Conservation (phyloP, 1,284 basidiomycete genomes). For the Fomitopsis pinicola region DNA sequence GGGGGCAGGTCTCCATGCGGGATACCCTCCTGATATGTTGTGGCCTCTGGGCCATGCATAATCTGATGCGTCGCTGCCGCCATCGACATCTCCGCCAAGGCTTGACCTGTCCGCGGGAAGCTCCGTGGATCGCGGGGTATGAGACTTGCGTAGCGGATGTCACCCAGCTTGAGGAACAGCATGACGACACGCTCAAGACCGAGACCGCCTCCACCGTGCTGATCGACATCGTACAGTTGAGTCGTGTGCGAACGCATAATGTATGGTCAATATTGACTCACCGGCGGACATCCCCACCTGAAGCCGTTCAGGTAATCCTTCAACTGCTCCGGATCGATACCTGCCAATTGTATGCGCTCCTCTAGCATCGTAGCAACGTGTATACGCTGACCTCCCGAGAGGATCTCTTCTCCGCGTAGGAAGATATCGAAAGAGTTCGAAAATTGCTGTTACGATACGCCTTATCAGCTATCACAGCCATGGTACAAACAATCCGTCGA, state of each 20-base stretch:
- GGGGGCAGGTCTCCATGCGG: slow-evolving; percentile 28
- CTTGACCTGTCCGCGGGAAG: slow-evolving; percentile 28
- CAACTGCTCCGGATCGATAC: slow-evolving; percentile 51
- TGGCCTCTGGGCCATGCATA: slow-evolving; percentile 27
- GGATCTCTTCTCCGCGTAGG: slow-evolving; percentile 71
- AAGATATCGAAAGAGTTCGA: slow-evolving; percentile 78
- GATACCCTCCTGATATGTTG: slow-evolving; percentile 24
- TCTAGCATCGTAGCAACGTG: slow-evolving; percentile 58
- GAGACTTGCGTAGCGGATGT: slow-evolving; percentile 60
- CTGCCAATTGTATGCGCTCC: slow-evolving; percentile 49
- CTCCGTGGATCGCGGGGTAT: slow-evolving; percentile 63
- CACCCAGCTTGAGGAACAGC: slow-evolving; percentile 58
- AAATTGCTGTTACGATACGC: slow-evolving; percentile 24
- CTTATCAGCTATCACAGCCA: background rate
- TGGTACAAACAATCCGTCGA: slow-evolving; percentile 4
- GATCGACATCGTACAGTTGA: background rate
- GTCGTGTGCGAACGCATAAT: background rate
- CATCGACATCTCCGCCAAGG: slow-evolving; percentile 23
- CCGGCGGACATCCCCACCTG: slow-evolving; percentile 59
- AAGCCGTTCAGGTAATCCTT: slow-evolving; percentile 65
- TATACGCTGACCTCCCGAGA: slow-evolving; percentile 67
- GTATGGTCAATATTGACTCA: slow-evolving; percentile 11
- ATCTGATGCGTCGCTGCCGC: slow-evolving; percentile 24
- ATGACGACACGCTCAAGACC: slow-evolving; percentile 63
- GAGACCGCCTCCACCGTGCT: slow-evolving; percentile 29